Evolutionary conservation across 805 yeast species (phyloP).

Genomic region (Saccharomycopsis fibuligera): DNA sequence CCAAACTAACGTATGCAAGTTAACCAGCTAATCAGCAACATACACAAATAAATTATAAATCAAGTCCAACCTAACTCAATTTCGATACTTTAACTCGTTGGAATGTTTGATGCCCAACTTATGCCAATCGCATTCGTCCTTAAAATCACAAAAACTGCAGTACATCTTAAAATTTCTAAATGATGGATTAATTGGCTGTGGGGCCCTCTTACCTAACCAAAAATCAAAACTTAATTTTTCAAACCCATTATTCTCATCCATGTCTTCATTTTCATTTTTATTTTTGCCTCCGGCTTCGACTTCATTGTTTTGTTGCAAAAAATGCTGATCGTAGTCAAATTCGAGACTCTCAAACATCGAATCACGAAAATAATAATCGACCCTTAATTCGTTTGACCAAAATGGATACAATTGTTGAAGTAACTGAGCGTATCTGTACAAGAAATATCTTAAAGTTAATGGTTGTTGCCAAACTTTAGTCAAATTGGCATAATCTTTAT

Average conservation of each 20-base stretch:
- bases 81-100: no score
- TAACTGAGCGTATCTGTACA: conserved; percentile 48
- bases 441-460: conserved; percentile 49
- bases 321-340: conserved; percentile 33
- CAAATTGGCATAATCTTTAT: background rate
- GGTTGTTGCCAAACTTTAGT: conserved; percentile 34
- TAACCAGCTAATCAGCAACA: no score
- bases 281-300: no score
- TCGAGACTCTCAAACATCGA: conserved; percentile 36
- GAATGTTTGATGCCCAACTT: no score
- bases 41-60: no score
- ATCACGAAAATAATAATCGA: conserved; percentile 45
- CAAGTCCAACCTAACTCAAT: no score
- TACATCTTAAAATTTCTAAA: conserved; percentile 31
- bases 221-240: conserved; percentile 35
- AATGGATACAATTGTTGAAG: conserved; percentile 29
- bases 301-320: conserved; percentile 28
- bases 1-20: no score
- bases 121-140: conserved; percentile 37
- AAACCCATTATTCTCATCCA: no score
- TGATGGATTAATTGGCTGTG: conserved; percentile 36
- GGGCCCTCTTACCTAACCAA: conserved; percentile 56
- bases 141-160: conserved; percentile 54
- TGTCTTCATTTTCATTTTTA: no score
- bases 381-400: conserved; percentile 34